Evolutionary conservation across 768 basidiomycete species (phyloP).

Genomic region (Neoboletus brunneissimus): DNA sequence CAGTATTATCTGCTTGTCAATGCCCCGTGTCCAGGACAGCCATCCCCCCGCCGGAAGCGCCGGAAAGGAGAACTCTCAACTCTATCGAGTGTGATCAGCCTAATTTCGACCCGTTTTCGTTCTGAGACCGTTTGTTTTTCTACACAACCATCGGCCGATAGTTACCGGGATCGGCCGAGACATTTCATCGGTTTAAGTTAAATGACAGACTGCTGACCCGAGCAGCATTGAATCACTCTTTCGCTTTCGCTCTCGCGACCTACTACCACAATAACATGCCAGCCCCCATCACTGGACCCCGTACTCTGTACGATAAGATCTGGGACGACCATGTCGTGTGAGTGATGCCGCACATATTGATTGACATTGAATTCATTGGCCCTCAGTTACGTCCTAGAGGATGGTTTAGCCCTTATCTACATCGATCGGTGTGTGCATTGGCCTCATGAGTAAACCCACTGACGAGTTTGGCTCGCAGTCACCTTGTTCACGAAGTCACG

Average conservation of each 20-base stretch:
- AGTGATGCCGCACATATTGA: constrained; percentile 27
- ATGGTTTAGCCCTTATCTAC: constrained; percentile 79
- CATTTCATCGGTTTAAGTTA: constrained; percentile 5
- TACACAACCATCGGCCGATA: constrained; percentile 14
- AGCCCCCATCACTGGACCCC: constrained; percentile 55
- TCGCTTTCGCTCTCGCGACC: background rate
- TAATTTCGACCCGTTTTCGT: background rate
- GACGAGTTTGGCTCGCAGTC: constrained; percentile 30
- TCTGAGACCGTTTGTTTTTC: background rate
- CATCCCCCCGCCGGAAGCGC: background rate
- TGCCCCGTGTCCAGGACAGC: background rate
- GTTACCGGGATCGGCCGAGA: constrained; percentile 13
- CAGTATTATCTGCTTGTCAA: background rate
- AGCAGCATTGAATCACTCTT: background rate
- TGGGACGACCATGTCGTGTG: constrained; percentile 97
- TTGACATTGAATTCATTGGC: constrained; percentile 4
- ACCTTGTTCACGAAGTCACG: constrained; percentile 88
- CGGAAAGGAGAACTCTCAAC: background rate
- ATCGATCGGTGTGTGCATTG: constrained; percentile 60
- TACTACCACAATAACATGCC: constrained; percentile 43
- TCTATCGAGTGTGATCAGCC: background rate
- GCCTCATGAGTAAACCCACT: background rate
- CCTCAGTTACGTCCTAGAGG: constrained; percentile 64
- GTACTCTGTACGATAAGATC: constrained; percentile 96
- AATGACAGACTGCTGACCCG: constrained; percentile 1